Evolutionary conservation across 2,329 filamentous ascomycete genomes (phyloP).

Genomic region (Ophiostoma novo-ulmi): DNA sequence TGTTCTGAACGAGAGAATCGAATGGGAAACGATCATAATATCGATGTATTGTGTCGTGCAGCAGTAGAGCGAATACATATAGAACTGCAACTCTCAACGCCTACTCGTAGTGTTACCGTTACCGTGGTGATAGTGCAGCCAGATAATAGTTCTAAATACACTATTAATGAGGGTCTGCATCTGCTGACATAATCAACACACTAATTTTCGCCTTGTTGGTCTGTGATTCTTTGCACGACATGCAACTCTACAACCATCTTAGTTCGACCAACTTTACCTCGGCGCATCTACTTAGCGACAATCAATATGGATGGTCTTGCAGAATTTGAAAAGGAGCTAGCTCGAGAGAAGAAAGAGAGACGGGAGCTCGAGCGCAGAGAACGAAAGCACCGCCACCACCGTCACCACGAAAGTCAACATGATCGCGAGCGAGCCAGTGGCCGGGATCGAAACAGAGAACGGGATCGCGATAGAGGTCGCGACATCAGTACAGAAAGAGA

Average conservation of each 20-base stretch:
- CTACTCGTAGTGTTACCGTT: background rate
- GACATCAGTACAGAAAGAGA: background rate
- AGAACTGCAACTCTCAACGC: background rate
- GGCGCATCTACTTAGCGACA: background rate
- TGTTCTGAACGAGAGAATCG: background rate
- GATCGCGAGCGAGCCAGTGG: background rate
- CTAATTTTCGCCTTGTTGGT: background rate
- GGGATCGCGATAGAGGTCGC: constrained; percentile 24
- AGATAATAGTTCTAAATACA: background rate
- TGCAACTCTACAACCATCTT: background rate
- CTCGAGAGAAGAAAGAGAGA: constrained; percentile 29
- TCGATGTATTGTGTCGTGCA: background rate
- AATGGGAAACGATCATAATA: background rate
- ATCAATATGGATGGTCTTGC: constrained; percentile 32
- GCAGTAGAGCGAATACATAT: background rate
- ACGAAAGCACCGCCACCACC: constrained; percentile 30
- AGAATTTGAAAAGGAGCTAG: constrained; percentile 39
- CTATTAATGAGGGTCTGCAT: background rate
- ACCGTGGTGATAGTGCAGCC: background rate
- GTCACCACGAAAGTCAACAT: constrained; percentile 21
- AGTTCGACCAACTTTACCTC: background rate
- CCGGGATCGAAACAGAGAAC: constrained; percentile 27
- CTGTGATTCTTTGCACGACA: background rate
- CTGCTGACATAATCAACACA: background rate
- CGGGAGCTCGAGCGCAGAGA: constrained; percentile 30